phyloP scores from a whole-genome alignment of 2,329 filamentous ascomycete genomes.

The Cladosporium sp. region DNA sequence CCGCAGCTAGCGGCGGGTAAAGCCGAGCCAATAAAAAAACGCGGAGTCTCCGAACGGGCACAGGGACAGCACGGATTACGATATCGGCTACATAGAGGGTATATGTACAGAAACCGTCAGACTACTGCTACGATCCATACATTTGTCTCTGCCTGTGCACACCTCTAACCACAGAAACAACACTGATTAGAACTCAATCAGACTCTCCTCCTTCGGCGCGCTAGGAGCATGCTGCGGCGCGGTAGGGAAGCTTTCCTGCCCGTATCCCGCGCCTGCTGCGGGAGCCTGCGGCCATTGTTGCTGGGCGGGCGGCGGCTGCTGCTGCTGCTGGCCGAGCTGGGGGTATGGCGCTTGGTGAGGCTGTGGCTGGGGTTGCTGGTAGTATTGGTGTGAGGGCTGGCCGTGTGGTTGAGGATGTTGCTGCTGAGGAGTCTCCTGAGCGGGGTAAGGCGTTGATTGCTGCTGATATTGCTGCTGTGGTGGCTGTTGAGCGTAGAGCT shows the following conservation, averaged over 20 bases:
- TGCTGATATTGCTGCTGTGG: constrained; percentile 25
- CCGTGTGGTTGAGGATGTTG: constrained; percentile 16
- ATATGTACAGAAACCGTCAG: no score
- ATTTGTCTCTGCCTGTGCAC: no score
- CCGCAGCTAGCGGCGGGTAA: no score
- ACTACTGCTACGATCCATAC: no score
- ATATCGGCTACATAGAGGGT: no score
- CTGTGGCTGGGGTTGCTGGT: constrained; percentile 13
- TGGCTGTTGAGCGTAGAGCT: constrained; percentile 30
- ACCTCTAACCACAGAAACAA: no score
- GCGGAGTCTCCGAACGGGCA: no score
- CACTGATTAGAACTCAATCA: constrained; percentile 28
- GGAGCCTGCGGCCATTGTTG: constrained; percentile 31
- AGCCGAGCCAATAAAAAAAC: no score
- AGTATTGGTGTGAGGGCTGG: constrained; percentile 19
- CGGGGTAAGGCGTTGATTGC: constrained; percentile 18
- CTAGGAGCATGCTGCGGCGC: constrained; percentile 29
- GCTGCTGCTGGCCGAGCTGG: constrained; percentile 9
- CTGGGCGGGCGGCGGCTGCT: constrained; percentile 10
- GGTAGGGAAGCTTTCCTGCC: constrained; percentile 29
- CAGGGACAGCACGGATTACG: no score
- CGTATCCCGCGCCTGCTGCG: constrained; percentile 26
- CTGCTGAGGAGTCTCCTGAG: constrained; percentile 18
- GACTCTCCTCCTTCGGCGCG: constrained; percentile 29
- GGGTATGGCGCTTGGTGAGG: constrained; percentile 1